Percentiles rank a stretch among this genome's conserved stretches.
These are phyloP conservation scores for Hypoxylon sp. DNA, from an alignment of 2,329 filamentous ascomycete species.

Conservation along the genomic window DNA sequence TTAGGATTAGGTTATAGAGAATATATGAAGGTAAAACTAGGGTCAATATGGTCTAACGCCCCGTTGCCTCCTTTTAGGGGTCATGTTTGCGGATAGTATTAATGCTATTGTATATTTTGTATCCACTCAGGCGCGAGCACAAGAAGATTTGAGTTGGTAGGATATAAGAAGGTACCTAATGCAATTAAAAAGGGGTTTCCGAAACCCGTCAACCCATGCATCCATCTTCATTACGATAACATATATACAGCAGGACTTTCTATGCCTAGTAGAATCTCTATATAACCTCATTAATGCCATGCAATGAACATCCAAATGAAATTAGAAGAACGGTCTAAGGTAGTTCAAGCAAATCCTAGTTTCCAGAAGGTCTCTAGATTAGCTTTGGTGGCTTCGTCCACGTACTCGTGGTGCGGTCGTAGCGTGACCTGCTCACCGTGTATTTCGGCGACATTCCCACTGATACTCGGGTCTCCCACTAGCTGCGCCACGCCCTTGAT, in stretches of 20 bases:
- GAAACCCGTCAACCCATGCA: neutral
- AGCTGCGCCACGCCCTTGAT: conserved; percentile 61
- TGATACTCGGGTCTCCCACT: conserved; percentile 57
- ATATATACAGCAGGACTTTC: conserved; percentile 1
- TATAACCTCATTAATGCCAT: neutral
- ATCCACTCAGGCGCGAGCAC: neutral
- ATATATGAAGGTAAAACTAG: neutral
- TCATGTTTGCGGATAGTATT: neutral
- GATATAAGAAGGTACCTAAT: neutral
- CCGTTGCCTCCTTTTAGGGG: neutral
- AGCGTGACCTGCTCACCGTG: conserved; percentile 66
- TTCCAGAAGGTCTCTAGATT: conserved; percentile 65
- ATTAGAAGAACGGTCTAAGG: neutral
- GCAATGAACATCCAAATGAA: neutral
- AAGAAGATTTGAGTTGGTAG: neutral
- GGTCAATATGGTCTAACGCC: neutral
- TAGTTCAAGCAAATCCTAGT: conserved; percentile 61
- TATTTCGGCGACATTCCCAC: conserved; percentile 65
- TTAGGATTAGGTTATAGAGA: neutral
- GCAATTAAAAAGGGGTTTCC: neutral
- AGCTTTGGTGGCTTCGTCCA: conserved; percentile 62
- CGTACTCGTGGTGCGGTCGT: conserved; percentile 60
- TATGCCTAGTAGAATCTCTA: neutral
- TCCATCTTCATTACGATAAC: neutral
- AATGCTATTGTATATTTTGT: neutral